phyloP scores from a whole-genome alignment of 1,284 basidiomycete species.

The Wolfiporia cocos region DNA sequence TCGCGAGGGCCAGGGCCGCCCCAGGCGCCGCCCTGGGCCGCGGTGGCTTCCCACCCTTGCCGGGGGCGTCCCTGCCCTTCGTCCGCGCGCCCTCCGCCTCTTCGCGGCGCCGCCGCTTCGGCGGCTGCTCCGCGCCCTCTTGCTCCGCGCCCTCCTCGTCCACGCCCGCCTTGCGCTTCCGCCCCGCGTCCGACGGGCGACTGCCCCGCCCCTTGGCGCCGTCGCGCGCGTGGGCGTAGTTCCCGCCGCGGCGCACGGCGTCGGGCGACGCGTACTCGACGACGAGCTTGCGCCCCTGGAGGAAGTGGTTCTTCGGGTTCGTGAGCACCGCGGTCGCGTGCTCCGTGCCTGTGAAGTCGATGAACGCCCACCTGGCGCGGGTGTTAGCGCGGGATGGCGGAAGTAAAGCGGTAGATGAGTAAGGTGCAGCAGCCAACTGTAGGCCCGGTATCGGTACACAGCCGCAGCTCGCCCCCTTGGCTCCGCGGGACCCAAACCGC shows the following conservation, averaged over 20 bases:
- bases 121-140: slow-evolving; percentile 6
- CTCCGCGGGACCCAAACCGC: too few species aligned
- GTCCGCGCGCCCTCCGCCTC: slow-evolving; percentile 2
- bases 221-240: slow-evolving; percentile 28
- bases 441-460: too few species aligned
- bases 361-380: slow-evolving; percentile 79
- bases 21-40: slow-evolving; percentile 70
- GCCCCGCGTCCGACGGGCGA: slow-evolving; percentile 12
- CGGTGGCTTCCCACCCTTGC: slow-evolving; percentile 11
- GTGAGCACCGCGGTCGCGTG: slow-evolving; percentile 80
- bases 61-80: too few species aligned
- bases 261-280: slow-evolving; percentile 88
- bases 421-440: too few species aligned
- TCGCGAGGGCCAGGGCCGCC: slow-evolving; percentile 85
- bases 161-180: slow-evolving; percentile 5
- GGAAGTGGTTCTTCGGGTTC: slow-evolving; percentile 79
- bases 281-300: slow-evolving; percentile 81
- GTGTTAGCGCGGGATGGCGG: too few species aligned
- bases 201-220: slow-evolving; percentile 9
- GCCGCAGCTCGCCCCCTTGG: too few species aligned
- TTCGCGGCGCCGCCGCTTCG: slow-evolving; percentile 11
- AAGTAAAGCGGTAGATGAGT: too few species aligned
- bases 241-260: slow-evolving; percentile 72
- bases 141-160: slow-evolving; percentile 11
- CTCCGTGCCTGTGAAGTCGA: slow-evolving; percentile 81